Conservation (phyloP, 2,329 filamentous ascomycete genomes). For the Cercospora citrullina region DNA sequence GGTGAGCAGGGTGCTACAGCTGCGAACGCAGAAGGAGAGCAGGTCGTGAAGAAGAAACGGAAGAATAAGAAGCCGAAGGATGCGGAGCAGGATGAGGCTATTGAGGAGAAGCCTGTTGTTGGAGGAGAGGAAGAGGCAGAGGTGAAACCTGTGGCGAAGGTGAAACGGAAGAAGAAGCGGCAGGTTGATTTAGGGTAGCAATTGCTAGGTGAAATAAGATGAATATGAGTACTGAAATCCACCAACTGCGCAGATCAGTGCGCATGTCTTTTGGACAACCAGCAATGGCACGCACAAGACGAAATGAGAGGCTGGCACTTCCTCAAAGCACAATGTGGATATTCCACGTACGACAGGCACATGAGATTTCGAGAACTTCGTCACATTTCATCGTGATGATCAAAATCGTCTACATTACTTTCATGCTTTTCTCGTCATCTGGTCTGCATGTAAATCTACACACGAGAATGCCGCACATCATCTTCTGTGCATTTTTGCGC, state of each 20-base stretch:
- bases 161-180: conserved; percentile 12
- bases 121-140: not conserved
- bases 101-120: not conserved
- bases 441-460: not conserved
- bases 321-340: not conserved
- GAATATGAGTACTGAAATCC: not conserved
- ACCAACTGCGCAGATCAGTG: not conserved
- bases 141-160: not conserved
- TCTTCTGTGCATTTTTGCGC: not conserved
- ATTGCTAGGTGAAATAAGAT: not conserved
- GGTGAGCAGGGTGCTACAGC: conserved; percentile 23
- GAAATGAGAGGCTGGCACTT: not conserved
- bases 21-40: conserved; percentile 25
- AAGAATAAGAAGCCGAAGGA: conserved; percentile 17
- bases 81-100: conserved; percentile 20
- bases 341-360: not conserved
- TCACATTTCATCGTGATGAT: not conserved
- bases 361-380: not conserved
- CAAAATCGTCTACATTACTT: not conserved
- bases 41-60: conserved; percentile 33
- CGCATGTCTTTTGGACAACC: not conserved
- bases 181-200: conserved; percentile 1
- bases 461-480: not conserved
- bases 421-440: not conserved
- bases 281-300: not conserved